Conservation (phyloP, 371 early-diverging fungal species). For the Mucor plumbeus region DNA sequence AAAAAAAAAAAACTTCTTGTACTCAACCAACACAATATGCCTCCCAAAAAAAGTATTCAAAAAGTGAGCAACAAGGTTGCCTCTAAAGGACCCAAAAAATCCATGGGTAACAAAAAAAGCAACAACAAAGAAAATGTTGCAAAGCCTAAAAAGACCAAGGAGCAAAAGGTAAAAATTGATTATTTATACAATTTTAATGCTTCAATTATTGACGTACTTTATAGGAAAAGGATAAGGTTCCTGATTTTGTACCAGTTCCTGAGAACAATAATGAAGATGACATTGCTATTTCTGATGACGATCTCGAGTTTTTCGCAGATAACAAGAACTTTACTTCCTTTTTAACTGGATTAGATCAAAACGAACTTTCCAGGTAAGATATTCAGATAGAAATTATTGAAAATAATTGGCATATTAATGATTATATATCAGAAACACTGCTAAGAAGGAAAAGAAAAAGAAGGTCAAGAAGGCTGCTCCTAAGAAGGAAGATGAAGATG, state of each 20-base stretch:
- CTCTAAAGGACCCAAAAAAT: constrained; percentile 10
- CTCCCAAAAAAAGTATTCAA: constrained; percentile 21
- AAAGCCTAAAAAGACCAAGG: constrained; percentile 13
- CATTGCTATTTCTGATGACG: constrained; percentile 66
- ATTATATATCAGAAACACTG: constrained; percentile 20
- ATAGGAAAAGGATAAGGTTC: constrained; percentile 20
- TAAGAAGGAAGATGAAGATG: constrained; percentile 10
- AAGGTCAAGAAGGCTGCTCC: constrained; percentile 7
- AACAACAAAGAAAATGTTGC: not conserved
- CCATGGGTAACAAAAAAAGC: not conserved
- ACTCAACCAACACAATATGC: not conserved
- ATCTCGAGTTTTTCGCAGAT: constrained; percentile 61
- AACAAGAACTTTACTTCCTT: constrained; percentile 48
- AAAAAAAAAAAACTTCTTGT: constrained; percentile 3
- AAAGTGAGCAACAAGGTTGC: constrained; percentile 13
- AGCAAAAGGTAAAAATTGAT: constrained; percentile 14
- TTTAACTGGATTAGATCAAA: constrained; percentile 50
- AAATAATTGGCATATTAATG: not conserved
- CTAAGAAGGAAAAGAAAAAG: constrained; percentile 26
- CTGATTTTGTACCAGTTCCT: constrained; percentile 38
- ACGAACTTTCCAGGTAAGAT: constrained; percentile 46
- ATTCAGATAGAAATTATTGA: not conserved
- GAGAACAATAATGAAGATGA: constrained; percentile 42
- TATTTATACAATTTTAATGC: not conserved
- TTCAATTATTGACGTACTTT: not conserved